Base-by-base conservation (phyloP, 108 stramenopile species). In the Nitzschia sp. region DNA sequence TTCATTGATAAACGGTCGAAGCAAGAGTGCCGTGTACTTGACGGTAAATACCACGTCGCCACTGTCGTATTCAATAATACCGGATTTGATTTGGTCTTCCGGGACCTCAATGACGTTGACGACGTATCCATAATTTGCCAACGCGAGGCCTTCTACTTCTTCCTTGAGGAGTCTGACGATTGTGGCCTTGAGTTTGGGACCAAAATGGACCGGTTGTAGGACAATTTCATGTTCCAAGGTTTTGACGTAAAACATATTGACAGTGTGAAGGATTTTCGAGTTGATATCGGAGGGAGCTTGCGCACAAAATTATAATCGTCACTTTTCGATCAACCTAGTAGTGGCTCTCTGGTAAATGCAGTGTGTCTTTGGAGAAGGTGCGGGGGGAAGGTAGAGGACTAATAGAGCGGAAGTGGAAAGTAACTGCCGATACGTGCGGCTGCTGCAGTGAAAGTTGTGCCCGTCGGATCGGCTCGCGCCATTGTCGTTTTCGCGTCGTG, bases 61-160 rank as follows among this genome's bases (percentile, higher is more conserved):
- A 8, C 91, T 92, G 70, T 95, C 94, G 72, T 97, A 94, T 62
- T 97, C 97, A 56, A 97, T 94, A 32, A 95, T 85, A n/a, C 94
- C 95, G 26, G 86, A 87, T 67, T 81, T 82, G 66, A 97, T 93
- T 68, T 97, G 88, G 36, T 94, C 89, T 79, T 97, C 95, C 11
- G 84, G 85, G 18, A 97, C 94, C 35, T 95, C 94, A 70, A 92
- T 92, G 27, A 96, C 93, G 68, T 93, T 92, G 46, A 97, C 91
- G 38, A 96, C 95, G 74, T 89, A 97, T 30, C 97, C 97, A 59
- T 95, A 91, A 55, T 88, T 89, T n/a, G 94, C 94, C 30, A 97
- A 74, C 4, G 94, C 94, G 25, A 93, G 67, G 33, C 97, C 97
- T 74, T 96, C 95, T 13, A 96, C 91, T 76, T 93, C 86, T 70